Evolutionary conservation across 192 early-diverging fungal genomes (phyloP).

Genomic region (Gonapodya prolifera): DNA sequence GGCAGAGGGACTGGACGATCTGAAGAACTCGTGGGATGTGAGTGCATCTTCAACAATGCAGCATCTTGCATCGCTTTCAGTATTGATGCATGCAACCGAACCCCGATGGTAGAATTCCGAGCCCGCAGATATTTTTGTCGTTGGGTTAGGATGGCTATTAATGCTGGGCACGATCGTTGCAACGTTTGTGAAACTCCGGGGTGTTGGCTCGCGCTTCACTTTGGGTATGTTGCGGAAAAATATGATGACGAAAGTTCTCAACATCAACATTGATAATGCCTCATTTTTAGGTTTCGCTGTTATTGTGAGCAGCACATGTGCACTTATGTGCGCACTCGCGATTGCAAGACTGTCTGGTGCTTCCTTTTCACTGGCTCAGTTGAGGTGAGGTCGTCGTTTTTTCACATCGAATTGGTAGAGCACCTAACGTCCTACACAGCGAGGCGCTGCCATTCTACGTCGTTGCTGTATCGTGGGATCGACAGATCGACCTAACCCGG

Average conservation of each 20-base stretch:
- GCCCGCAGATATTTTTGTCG: background rate
- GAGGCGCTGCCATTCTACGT: slow-evolving; percentile 87
- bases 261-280: too few relatives aligned
- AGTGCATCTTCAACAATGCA: too few relatives aligned
- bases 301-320: slow-evolving; percentile 18
- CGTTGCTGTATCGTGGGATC: slow-evolving; percentile 83
- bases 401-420: background rate
- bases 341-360: slow-evolving; percentile 17
- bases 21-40: background rate
- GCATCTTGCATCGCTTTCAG: too few relatives aligned
- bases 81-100: too few relatives aligned
- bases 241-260: too few relatives aligned
- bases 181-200: background rate
- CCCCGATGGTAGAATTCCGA: background rate
- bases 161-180: background rate
- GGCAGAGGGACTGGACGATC: background rate
- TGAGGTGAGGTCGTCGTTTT: slow-evolving; percentile 5
- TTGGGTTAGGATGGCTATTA: background rate
- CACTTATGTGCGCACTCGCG: slow-evolving; percentile 19
- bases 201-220: background rate
- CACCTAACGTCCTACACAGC: slow-evolving; percentile 11
- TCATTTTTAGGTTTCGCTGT: slow-evolving; percentile 20
- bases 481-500: slow-evolving; percentile 68
- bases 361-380: slow-evolving; percentile 18
- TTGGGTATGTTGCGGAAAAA: background rate